Evolutionary conservation across 2,329 filamentous ascomycete genomes (phyloP).

Genomic region (Hypoxylon sp.): DNA sequence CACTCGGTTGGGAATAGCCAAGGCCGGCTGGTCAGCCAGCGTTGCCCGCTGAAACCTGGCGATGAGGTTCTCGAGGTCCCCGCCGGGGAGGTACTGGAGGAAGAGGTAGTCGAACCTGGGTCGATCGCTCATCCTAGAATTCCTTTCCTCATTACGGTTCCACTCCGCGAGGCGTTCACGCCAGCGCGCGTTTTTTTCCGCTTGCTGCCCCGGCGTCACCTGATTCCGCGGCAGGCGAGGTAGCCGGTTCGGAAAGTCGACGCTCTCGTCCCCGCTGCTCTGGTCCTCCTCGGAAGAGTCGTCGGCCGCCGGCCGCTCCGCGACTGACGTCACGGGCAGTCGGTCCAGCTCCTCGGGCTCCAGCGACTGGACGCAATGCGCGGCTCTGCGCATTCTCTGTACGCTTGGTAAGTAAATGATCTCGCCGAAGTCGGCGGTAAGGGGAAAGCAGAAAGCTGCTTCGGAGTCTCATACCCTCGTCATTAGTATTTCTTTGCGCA

Average conservation of each 20-base stretch:
- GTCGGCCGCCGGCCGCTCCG: neutral
- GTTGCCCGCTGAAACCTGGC: neutral
- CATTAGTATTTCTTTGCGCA: constrained; percentile 10
- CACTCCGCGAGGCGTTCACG: neutral
- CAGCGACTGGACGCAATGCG: constrained; percentile 21
- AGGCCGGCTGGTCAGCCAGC: neutral
- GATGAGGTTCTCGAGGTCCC: constrained; percentile 12
- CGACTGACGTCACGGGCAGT: neutral
- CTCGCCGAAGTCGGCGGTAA: neutral
- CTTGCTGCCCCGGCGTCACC: neutral
- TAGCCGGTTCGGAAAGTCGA: neutral
- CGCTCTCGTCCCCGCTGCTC: constrained; percentile 26
- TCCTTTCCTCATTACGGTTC: neutral
- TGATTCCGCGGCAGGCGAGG: neutral
- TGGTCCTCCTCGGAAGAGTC: constrained; percentile 14
- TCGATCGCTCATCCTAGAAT: neutral
- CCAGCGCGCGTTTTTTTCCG: neutral
- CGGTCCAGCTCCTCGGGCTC: neutral
- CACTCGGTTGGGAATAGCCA: constrained; percentile 15
- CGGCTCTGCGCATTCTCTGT: constrained; percentile 13
- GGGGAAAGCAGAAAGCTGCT: no score
- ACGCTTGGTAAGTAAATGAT: neutral
- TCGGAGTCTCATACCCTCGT: constrained; percentile 18
- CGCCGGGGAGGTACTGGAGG: constrained; percentile 21
- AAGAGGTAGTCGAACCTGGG: constrained; percentile 16